A percentile compares a stretch with the other conserved stretches of the same genome.
Conservation (phyloP, 495 filamentous ascomycete species). For the Penicillium antarcticum region DNA sequence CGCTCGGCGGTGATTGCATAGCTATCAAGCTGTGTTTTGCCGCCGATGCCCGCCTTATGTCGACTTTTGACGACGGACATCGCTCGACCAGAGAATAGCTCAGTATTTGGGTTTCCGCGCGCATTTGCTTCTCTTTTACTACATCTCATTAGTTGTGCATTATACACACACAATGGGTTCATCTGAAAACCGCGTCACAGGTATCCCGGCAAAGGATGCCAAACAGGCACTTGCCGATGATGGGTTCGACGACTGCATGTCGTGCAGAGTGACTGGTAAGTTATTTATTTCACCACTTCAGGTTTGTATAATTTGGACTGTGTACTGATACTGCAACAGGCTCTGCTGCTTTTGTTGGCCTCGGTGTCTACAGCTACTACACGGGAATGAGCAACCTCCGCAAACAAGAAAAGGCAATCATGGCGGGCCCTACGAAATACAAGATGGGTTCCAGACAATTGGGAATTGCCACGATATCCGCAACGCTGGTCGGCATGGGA, state of each 20-base stretch:
- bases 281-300: background rate
- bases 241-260: slow-evolving; percentile 63
- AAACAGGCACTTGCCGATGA: slow-evolving; percentile 58
- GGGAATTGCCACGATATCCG: slow-evolving; percentile 69
- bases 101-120: background rate
- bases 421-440: slow-evolving; percentile 67
- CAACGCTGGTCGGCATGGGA: slow-evolving; percentile 67
- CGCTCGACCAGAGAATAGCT: background rate
- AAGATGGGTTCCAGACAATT: slow-evolving; percentile 70
- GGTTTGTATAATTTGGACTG: background rate
- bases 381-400: slow-evolving; percentile 75
- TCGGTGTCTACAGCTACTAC: slow-evolving; percentile 82
- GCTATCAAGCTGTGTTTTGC: slow-evolving; percentile 34
- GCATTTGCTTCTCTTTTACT: slow-evolving; percentile 3
- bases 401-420: slow-evolving; percentile 64
- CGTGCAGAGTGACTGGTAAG: slow-evolving; percentile 67
- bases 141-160: no score
- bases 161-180: background rate
- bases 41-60: slow-evolving; percentile 31
- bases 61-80: slow-evolving; percentile 12
- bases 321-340: slow-evolving; percentile 47
- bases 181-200: slow-evolving; percentile 22
- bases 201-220: slow-evolving; percentile 31
- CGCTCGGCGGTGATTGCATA: slow-evolving; percentile 19
- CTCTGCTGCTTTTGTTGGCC: slow-evolving; percentile 79